A percentile compares a stretch with the other conserved stretches of the same genome.
phyloP scores from a whole-genome alignment of 2,329 filamentous ascomycete species.

The Escovopsis sp. region DNA sequence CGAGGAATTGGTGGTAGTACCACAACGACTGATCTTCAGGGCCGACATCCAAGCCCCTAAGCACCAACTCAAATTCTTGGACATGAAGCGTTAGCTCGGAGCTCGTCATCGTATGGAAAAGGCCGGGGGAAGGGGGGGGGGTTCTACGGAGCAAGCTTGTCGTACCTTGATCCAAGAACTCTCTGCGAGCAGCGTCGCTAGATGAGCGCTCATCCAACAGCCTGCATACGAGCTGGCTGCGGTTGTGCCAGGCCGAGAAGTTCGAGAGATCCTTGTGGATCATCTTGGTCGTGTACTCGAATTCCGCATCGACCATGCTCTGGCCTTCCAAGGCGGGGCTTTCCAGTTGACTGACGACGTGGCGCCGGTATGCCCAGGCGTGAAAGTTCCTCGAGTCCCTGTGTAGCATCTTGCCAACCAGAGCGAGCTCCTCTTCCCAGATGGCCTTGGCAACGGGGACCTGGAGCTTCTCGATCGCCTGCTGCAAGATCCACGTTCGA shows the following conservation, averaged over 20 bases:
- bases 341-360: slow-evolving; percentile 65
- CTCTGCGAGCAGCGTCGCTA: slow-evolving; percentile 43
- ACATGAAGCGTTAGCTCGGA: no score
- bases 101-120: no score
- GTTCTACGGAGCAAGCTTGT: not conserved
- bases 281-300: slow-evolving; percentile 83
- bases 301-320: slow-evolving; percentile 66
- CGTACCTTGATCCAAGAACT: slow-evolving; percentile 57
- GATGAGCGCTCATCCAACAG: slow-evolving; percentile 59
- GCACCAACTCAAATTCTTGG: slow-evolving; percentile 58
- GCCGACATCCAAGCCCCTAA: slow-evolving; percentile 69
- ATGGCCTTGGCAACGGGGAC: slow-evolving; percentile 41
- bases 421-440: slow-evolving; percentile 71
- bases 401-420: slow-evolving; percentile 78
- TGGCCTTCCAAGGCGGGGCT: slow-evolving; percentile 32
- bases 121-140: no score
- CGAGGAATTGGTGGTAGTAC: slow-evolving; percentile 89
- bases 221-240: slow-evolving; percentile 67
- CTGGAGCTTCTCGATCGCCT: slow-evolving; percentile 52
- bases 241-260: slow-evolving; percentile 93
- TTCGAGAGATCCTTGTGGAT: slow-evolving; percentile 76
- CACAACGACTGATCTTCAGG: slow-evolving; percentile 92
- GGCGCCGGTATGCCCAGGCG: slow-evolving; percentile 82
- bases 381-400: slow-evolving; percentile 88
- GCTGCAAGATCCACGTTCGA: slow-evolving; percentile 67